Conservation (phyloP, 116 monocot species). For the Phalaenopsis hybrid region DNA sequence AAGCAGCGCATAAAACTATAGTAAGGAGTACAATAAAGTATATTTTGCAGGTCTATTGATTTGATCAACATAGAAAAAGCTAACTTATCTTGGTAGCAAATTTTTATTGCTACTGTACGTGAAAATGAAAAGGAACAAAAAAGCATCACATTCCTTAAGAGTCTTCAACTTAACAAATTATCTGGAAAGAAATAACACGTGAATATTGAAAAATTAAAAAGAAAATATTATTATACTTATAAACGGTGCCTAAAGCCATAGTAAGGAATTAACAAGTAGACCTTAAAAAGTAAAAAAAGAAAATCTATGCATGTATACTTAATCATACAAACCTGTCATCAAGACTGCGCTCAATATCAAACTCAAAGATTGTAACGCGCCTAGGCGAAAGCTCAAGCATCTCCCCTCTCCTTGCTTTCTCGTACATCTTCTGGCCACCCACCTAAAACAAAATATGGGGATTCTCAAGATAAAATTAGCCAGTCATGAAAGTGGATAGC, state of each 20-base stretch:
- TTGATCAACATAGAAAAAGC: neutral
- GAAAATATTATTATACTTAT: neutral
- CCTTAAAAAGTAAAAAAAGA: neutral
- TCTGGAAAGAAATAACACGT: neutral
- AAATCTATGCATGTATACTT: neutral
- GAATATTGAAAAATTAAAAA: neutral
- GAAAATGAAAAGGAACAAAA: neutral
- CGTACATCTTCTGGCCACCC: conserved; percentile 90
- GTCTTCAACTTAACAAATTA: neutral
- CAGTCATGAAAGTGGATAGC: neutral
- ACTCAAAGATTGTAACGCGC: conserved; percentile 79
- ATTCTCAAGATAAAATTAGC: neutral
- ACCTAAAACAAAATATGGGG: conserved; percentile 33
- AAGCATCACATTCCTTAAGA: neutral
- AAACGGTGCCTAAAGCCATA: neutral
- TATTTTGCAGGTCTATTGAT: neutral
- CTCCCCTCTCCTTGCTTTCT: conserved; percentile 96
- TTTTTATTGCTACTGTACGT: neutral
- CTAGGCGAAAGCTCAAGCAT: conserved; percentile 85
- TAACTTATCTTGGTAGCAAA: neutral
- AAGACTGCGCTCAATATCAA: conserved; percentile 88
- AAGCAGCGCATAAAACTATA: neutral
- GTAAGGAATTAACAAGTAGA: too few species aligned
- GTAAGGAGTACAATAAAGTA: neutral
- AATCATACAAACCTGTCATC: conserved; percentile 80